Conservation (phyloP, 1,139 yeast genomes). For the Geotrichum restrictum region DNA sequence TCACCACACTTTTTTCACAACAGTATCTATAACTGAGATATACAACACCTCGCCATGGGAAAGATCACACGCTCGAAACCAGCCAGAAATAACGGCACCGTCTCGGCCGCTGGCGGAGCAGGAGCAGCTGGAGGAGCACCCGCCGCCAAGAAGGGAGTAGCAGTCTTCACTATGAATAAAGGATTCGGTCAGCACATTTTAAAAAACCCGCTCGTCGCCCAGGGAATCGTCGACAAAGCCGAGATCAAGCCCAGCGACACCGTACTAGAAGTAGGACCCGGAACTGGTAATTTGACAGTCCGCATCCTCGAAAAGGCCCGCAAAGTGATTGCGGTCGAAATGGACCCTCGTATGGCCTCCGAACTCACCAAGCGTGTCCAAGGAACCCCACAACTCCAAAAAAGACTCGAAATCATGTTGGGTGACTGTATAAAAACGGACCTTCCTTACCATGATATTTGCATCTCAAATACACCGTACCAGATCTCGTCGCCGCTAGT, state of each 20-base stretch:
- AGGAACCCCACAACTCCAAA: constrained; percentile 80
- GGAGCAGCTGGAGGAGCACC: constrained; percentile 14
- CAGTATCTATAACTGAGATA: too few relatives aligned
- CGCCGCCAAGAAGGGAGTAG: constrained; percentile 17
- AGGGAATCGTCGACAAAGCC: constrained; percentile 96
- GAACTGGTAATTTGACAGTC: constrained; percentile 97
- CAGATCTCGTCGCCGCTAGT: constrained; percentile 96
- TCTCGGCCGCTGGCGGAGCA: constrained; percentile 17
- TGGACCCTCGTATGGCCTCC: constrained; percentile 99
- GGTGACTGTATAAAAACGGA: constrained; percentile 98
- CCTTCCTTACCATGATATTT: constrained; percentile 88
- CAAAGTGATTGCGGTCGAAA: constrained; percentile 90
- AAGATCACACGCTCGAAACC: constrained; percentile 17
- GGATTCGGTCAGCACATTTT: constrained; percentile 95
- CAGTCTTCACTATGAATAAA: constrained; percentile 90
- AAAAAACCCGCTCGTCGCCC: constrained; percentile 94
- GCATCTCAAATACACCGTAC: constrained; percentile 96
- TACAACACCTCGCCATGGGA: too few relatives aligned
- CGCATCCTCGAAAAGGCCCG: constrained; percentile 87
- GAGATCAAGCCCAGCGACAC: constrained; percentile 86
- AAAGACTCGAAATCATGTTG: constrained; percentile 80
- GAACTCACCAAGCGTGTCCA: constrained; percentile 96
- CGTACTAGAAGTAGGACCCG: constrained; percentile 97
- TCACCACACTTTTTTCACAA: too few relatives aligned
- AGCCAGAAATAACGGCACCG: constrained; percentile 12